Evolutionary conservation across 2,329 filamentous ascomycete genomes (phyloP).

Genomic region (Pestalotiopsis sp.): DNA sequence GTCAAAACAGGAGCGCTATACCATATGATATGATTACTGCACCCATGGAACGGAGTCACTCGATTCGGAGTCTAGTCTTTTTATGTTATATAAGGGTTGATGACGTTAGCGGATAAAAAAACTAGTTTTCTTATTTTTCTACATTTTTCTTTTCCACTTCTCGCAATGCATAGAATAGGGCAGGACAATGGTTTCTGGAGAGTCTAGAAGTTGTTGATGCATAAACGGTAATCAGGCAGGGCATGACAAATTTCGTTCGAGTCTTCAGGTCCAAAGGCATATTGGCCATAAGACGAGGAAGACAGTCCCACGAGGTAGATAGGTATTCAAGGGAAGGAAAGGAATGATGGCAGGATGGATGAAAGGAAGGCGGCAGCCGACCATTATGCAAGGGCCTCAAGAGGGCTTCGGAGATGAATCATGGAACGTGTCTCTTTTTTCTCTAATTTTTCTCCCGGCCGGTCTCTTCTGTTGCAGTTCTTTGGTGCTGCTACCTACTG

Average conservation of each 20-base stretch:
- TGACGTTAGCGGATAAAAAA: not conserved
- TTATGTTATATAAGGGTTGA: constrained; percentile 6
- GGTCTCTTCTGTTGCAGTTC: not conserved
- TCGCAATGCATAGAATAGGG: constrained; percentile 4
- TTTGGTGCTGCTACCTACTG: not conserved
- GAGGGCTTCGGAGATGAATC: not conserved
- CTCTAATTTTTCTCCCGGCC: not conserved
- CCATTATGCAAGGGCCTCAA: not conserved
- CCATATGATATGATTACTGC: not conserved
- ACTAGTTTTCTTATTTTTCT: not conserved
- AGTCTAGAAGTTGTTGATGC: not conserved
- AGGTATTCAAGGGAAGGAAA: not conserved
- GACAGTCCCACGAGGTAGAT: not conserved
- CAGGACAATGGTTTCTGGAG: not conserved
- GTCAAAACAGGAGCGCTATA: constrained; percentile 3
- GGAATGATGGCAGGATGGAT: not conserved
- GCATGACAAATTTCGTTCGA: not conserved
- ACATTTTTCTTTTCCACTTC: not conserved
- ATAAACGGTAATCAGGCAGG: not conserved
- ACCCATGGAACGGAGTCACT: not conserved
- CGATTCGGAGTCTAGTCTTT: not conserved
- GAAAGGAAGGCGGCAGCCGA: not conserved
- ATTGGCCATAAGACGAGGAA: not conserved
- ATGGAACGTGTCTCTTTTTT: not conserved
- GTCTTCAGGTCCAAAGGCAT: not conserved